Percentiles rank a stretch among this genome's conserved stretches.
Evolutionary conservation across 2,329 filamentous ascomycete genomes (phyloP).

Genomic region (Pestalotiopsis sp.): DNA sequence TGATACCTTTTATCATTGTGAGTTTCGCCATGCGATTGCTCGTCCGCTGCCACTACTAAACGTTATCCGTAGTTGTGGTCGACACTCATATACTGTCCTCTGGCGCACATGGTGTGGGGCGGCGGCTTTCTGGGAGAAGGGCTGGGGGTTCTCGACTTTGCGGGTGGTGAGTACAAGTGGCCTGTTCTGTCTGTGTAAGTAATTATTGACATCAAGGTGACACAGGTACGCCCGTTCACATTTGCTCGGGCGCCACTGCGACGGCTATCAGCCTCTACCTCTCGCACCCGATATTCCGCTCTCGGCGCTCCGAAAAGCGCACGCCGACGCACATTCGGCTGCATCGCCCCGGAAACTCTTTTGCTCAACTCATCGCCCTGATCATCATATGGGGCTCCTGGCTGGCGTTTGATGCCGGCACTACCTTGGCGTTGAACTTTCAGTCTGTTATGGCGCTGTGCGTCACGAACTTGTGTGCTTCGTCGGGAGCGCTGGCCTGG

Average conservation of each 20-base stretch:
- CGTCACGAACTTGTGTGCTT: constrained; percentile 51
- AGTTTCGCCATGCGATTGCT: constrained; percentile 6
- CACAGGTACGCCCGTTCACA: constrained; percentile 42
- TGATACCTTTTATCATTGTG: constrained; percentile 50
- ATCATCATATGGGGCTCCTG: constrained; percentile 55
- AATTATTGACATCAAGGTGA: not conserved
- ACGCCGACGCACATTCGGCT: constrained; percentile 37
- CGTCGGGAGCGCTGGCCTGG: constrained; percentile 49
- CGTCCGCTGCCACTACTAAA: constrained; percentile 2
- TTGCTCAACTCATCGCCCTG: constrained; percentile 48
- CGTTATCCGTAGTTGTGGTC: constrained; percentile 43
- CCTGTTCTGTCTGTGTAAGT: not conserved
- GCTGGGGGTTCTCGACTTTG: constrained; percentile 48
- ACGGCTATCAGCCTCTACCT: constrained; percentile 48
- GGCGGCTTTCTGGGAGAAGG: constrained; percentile 44
- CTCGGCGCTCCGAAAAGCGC: constrained; percentile 42
- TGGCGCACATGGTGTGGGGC: constrained; percentile 52
- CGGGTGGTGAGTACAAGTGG: constrained; percentile 31
- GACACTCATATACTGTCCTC: constrained; percentile 49
- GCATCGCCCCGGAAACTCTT: constrained; percentile 22
- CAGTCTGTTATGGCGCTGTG: constrained; percentile 52
- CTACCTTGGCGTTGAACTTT: constrained; percentile 49
- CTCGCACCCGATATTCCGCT: constrained; percentile 50
- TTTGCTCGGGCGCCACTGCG: constrained; percentile 45
- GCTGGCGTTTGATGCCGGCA: constrained; percentile 54